Percentiles rank a stretch among this genome's conserved stretches.
Evolutionary conservation across 768 basidiomycete genomes (phyloP).

Genomic region (Collybia sordida): DNA sequence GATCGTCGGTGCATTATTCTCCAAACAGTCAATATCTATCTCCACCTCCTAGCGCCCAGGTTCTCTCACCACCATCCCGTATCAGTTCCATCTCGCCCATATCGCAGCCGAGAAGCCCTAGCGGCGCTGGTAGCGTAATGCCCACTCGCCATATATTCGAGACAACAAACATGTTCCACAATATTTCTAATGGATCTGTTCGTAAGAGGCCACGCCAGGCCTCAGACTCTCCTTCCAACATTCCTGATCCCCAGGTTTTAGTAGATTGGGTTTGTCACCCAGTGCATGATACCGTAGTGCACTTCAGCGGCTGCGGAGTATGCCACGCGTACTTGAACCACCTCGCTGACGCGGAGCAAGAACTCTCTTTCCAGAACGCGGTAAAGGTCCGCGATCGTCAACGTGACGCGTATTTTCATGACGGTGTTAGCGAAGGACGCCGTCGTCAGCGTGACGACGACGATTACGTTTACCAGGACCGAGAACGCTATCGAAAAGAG

Average conservation of each 20-base stretch:
- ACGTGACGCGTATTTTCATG: constrained; percentile 37
- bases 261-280: constrained; percentile 37
- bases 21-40: no score
- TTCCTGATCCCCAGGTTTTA: constrained; percentile 7
- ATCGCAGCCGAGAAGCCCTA: constrained; percentile 14
- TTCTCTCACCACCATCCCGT: background rate
- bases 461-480: constrained; percentile 28
- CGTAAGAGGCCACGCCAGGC: constrained; percentile 9
- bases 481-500: constrained; percentile 32
- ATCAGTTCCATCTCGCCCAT: constrained; percentile 11
- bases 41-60: background rate
- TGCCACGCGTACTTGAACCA: constrained; percentile 40
- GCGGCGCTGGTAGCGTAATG: constrained; percentile 1
- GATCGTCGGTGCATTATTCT: no score
- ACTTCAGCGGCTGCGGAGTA: constrained; percentile 35
- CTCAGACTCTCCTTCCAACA: constrained; percentile 6
- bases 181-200: constrained; percentile 10
- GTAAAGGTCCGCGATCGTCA: constrained; percentile 35
- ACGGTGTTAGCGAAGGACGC: constrained; percentile 37
- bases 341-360: constrained; percentile 33
- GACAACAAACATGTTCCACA: constrained; percentile 4
- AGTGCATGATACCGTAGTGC: constrained; percentile 35
- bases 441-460: constrained; percentile 40
- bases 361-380: constrained; percentile 38
- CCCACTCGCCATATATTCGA: constrained; percentile 4